A percentile compares a stretch with the other conserved stretches of the same genome.
These are phyloP conservation scores for Kluyveromyces lactis DNA, from an alignment of 805 yeast genomes.

Conservation along the genomic window DNA sequence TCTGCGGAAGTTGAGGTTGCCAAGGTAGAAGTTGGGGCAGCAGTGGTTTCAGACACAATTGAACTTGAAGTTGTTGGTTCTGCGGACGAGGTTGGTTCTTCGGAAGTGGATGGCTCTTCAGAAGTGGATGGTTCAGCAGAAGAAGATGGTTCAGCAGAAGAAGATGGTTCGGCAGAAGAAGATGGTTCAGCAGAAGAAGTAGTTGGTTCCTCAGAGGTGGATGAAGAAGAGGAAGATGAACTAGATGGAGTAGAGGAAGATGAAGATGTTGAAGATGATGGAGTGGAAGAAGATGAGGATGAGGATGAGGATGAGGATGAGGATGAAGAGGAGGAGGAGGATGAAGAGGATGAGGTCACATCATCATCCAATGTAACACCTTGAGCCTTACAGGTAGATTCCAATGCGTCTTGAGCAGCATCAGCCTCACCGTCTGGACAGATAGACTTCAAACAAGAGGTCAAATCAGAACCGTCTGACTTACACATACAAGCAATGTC, in stretches of 20 bases:
- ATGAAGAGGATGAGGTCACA: slow-evolving; percentile 24
- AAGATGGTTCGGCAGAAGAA: slow-evolving; percentile 16
- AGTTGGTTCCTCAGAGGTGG: slow-evolving; percentile 19
- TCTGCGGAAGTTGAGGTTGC: slow-evolving; percentile 10
- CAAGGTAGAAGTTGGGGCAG: slow-evolving; percentile 2
- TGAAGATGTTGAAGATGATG: slow-evolving; percentile 23
- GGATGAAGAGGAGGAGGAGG: slow-evolving; percentile 29
- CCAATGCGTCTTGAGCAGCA: slow-evolving; percentile 53
- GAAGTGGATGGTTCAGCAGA: slow-evolving; percentile 19
- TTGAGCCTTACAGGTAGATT: slow-evolving; percentile 42
- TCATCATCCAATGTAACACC: slow-evolving; percentile 31
- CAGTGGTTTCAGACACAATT: slow-evolving; percentile 16
- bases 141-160: slow-evolving; percentile 13
- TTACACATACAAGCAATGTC: slow-evolving; percentile 65
- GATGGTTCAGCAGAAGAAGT: slow-evolving; percentile 19
- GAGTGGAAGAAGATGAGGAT: slow-evolving; percentile 23
- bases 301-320: slow-evolving; percentile 28
- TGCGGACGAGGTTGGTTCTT: slow-evolving; percentile 17
- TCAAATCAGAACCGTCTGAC: slow-evolving; percentile 42
- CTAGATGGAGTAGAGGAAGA: slow-evolving; percentile 24
- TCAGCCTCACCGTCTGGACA: slow-evolving; percentile 62
- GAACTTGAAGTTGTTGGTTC: slow-evolving; percentile 19
- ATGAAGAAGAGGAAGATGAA: slow-evolving; percentile 19
- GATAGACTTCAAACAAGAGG: slow-evolving; percentile 52
- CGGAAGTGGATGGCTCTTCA: slow-evolving; percentile 11